These are phyloP conservation scores for Pseudogymnoascus sp. DNA, from an alignment of 2,329 filamentous ascomycete genomes.

Conservation along the genomic window DNA sequence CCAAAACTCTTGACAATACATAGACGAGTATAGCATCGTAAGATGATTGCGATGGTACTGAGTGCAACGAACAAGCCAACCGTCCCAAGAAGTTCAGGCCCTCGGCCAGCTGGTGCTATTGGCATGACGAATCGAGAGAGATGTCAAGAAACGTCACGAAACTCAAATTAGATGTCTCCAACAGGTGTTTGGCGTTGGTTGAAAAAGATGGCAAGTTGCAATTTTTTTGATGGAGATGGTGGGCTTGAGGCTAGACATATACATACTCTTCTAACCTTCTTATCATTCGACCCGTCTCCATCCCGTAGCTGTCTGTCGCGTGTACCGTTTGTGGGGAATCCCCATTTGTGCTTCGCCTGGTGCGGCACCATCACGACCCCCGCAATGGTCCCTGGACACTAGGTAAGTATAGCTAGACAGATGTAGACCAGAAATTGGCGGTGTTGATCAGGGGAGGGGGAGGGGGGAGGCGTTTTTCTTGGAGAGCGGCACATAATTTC, in stretches of 20 bases:
- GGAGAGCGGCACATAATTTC: not conserved
- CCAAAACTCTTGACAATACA: conserved; percentile 26
- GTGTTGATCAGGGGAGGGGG: not conserved
- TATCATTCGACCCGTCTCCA: not conserved
- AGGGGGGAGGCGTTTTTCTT: not conserved
- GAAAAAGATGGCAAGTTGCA: not conserved
- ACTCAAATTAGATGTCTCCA: not conserved
- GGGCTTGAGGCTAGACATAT: not conserved
- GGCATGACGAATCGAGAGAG: conserved; percentile 4
- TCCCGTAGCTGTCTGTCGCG: not conserved
- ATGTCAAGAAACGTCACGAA: not conserved
- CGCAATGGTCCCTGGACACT: not conserved
- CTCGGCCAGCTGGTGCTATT: conserved; percentile 15
- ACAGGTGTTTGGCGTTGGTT: not conserved
- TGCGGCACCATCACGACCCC: not conserved
- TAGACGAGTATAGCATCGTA: conserved; percentile 26
- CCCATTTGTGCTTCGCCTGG: not conserved
- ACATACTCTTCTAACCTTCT: not conserved
- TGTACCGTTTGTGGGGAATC: not conserved
- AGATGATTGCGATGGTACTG: conserved; percentile 23
- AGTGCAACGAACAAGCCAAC: conserved; percentile 30
- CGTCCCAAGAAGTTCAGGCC: conserved; percentile 10
- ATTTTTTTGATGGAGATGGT: not conserved
- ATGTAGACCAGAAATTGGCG: not conserved
- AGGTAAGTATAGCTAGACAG: not conserved